phyloP scores from a whole-genome alignment of 2,329 filamentous ascomycete species.

The Rugonectria rugulosa region DNA sequence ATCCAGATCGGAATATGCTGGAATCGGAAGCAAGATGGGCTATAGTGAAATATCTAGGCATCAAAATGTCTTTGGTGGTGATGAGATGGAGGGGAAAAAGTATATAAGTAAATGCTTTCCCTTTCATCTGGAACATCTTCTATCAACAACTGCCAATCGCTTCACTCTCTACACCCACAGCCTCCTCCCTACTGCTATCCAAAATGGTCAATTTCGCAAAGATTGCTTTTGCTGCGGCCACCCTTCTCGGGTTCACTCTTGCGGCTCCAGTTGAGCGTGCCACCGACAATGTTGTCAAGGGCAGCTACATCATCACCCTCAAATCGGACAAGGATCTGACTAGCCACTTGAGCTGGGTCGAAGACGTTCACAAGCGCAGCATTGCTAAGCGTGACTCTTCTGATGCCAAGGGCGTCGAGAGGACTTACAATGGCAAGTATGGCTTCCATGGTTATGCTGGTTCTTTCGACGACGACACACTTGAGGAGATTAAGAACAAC shows the following conservation, averaged over 20 bases:
- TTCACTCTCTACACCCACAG: too few relatives aligned
- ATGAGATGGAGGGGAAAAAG: not conserved
- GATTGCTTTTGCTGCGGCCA: slow-evolving; percentile 35
- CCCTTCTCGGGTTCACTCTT: slow-evolving; percentile 33
- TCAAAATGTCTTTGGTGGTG: slow-evolving; percentile 4
- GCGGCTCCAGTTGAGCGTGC: slow-evolving; percentile 34
- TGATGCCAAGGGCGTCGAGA: slow-evolving; percentile 44
- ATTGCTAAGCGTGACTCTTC: slow-evolving; percentile 54
- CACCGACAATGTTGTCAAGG: slow-evolving; percentile 40
- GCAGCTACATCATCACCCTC: slow-evolving; percentile 69
- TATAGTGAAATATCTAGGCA: not conserved
- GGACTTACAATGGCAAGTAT: slow-evolving; percentile 40
- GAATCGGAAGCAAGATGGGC: not conserved
- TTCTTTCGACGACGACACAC: slow-evolving; percentile 49
- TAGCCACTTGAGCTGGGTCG: slow-evolving; percentile 57
- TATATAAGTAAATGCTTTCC: slow-evolving; percentile 34
- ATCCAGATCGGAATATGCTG: slow-evolving; percentile 12
- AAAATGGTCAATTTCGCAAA: slow-evolving; percentile 43
- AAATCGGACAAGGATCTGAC: slow-evolving; percentile 58
- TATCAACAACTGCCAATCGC: too few relatives aligned
- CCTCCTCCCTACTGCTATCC: too few relatives aligned
- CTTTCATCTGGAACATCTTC: slow-evolving; percentile 10
- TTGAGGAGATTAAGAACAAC: slow-evolving; percentile 50
- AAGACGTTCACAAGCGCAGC: slow-evolving; percentile 62
- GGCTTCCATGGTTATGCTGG: slow-evolving; percentile 53